Percentiles rank a stretch among this genome's conserved stretches.
Conservation (phyloP, 2,329 filamentous ascomycete species). For the Diplodia seriata region DNA sequence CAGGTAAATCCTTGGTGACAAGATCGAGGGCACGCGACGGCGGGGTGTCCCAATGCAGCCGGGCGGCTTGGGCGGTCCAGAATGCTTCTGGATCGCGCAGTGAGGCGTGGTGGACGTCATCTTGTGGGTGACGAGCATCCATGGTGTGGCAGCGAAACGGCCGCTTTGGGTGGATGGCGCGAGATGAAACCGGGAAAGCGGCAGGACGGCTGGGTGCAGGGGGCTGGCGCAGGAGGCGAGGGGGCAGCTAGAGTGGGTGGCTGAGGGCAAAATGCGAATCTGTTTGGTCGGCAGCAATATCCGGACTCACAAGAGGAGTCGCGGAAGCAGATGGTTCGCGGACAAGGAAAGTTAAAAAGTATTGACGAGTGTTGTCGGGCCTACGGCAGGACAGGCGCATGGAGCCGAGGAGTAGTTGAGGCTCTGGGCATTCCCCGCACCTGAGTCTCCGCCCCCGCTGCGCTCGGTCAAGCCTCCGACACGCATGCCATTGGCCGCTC, state of each 20-base stretch:
- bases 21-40: conserved; percentile 68
- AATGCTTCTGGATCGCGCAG: conserved; percentile 74
- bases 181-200: background rate
- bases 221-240: conserved; percentile 1
- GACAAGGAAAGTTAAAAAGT: conserved; percentile 15
- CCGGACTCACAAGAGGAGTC: conserved; percentile 5
- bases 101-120: conserved; percentile 62
- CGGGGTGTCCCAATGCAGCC: conserved; percentile 80
- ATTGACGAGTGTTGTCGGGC: conserved; percentile 26
- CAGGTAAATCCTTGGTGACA: conserved; percentile 68
- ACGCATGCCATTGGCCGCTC: background rate
- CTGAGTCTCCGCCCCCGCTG: conserved; percentile 10
- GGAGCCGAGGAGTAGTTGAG: conserved; percentile 24
- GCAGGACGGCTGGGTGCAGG: background rate
- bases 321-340: background rate
- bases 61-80: conserved; percentile 76
- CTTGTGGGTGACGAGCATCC: conserved; percentile 52
- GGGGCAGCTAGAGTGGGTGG: background rate
- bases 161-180: conserved; percentile 1
- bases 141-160: conserved; percentile 25
- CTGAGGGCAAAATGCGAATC: background rate
- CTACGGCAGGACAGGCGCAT: conserved; percentile 2
- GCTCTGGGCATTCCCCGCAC: conserved; percentile 16
- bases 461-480: conserved; percentile 5
- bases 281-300: background rate